phyloP scores from a whole-genome alignment of 768 basidiomycete species.

The Mycena chlorophos region DNA sequence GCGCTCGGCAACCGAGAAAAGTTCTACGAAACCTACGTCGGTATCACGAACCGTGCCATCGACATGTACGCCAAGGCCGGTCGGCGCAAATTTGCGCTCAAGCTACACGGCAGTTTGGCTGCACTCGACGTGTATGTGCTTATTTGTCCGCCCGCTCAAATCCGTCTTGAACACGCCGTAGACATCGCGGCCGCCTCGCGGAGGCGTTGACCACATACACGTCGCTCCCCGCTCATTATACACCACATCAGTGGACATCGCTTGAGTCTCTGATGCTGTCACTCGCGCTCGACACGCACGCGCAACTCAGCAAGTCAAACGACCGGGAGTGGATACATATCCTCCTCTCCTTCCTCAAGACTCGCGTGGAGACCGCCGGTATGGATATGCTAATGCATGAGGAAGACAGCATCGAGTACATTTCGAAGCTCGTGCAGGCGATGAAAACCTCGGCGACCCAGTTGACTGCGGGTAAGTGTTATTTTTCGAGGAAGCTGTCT shows the following conservation, averaged over 20 bases:
- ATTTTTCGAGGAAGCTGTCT: neutral
- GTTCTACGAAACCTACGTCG: constrained; percentile 80
- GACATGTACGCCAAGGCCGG: constrained; percentile 83
- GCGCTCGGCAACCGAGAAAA: constrained; percentile 54
- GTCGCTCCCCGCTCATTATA: constrained; percentile 84
- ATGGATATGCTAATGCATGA: constrained; percentile 55
- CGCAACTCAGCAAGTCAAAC: constrained; percentile 51
- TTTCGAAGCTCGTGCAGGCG: constrained; percentile 49
- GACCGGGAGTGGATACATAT: constrained; percentile 83
- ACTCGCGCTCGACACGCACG: constrained; percentile 69
- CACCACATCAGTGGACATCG: constrained; percentile 78
- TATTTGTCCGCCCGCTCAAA: constrained; percentile 1
- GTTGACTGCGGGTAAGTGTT: constrained; percentile 54
- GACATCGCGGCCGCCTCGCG: constrained; percentile 64
- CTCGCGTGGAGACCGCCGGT: constrained; percentile 57
- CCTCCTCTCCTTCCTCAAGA: constrained; percentile 73
- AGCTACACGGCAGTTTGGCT: constrained; percentile 82
- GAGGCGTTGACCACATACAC: constrained; percentile 70
- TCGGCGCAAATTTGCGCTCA: constrained; percentile 81
- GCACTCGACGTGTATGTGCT: constrained; percentile 81
- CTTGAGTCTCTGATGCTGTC: constrained; percentile 80
- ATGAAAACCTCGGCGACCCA: constrained; percentile 49
- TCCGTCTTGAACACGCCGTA: constrained; percentile 28
- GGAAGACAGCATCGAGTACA: constrained; percentile 51
- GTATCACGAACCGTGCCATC: constrained; percentile 77